These are phyloP conservation scores for Dissoconium aciculare DNA, from an alignment of 2,329 filamentous ascomycete species.

Conservation along the genomic window DNA sequence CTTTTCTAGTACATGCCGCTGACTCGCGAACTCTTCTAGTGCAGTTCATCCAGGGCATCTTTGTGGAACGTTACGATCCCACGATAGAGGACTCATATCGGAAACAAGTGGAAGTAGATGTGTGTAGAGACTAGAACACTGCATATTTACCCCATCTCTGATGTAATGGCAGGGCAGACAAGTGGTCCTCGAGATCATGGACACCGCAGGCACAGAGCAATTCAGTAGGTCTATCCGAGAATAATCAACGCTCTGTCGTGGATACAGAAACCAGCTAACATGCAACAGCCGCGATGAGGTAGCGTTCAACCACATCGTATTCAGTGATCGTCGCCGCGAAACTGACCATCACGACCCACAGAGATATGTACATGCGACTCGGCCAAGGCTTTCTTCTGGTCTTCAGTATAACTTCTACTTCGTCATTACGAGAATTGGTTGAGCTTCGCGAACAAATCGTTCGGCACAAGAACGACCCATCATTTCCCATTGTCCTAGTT, in stretches of 20 bases:
- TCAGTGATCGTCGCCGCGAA: background rate
- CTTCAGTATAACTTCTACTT: constrained; percentile 76
- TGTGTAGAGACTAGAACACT: too few species aligned
- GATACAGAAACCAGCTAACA: constrained; percentile 5
- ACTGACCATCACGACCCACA: constrained; percentile 5
- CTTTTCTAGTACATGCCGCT: constrained; percentile 41
- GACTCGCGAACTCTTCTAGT: constrained; percentile 34
- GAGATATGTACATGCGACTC: constrained; percentile 84
- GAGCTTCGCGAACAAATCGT: constrained; percentile 79
- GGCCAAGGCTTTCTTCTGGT: constrained; percentile 84
- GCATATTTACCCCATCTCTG: too few species aligned
- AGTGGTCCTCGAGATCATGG: constrained; percentile 79
- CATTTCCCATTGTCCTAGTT: constrained; percentile 63
- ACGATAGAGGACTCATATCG: constrained; percentile 49
- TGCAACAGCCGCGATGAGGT: constrained; percentile 14
- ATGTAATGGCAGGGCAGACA: constrained; percentile 51
- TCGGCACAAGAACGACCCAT: constrained; percentile 64
- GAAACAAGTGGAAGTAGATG: constrained; percentile 59
- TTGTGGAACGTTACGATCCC: constrained; percentile 63
- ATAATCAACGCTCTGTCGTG: too few species aligned
- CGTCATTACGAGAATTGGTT: constrained; percentile 67
- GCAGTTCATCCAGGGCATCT: constrained; percentile 87
- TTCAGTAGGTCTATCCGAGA: constrained; percentile 51
- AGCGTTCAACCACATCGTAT: background rate
- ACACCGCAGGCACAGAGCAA: constrained; percentile 83